Conservation (phyloP, 176 grass and related monocot species). For the Rhipidocladum racemiflorum region DNA sequence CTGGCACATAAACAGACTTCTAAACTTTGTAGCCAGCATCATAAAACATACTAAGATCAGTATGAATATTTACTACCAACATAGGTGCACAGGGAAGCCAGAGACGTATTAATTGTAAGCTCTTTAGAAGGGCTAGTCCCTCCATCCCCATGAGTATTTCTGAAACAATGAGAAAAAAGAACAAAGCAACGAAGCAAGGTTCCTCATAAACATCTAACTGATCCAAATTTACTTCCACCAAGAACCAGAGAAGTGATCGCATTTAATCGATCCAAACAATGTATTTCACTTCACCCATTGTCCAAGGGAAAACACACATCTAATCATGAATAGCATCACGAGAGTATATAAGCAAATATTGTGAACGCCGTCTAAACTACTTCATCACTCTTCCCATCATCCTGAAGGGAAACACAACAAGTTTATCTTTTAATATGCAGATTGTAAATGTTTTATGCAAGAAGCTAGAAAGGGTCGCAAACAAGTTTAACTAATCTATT, state of each 20-base stretch:
- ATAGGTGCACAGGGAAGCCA: slow-evolving; percentile 56
- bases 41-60: no score
- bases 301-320: neutral
- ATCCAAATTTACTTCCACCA: neutral
- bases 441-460: no score
- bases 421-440: no score
- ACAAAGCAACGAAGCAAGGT: neutral
- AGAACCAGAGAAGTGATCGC: neutral
- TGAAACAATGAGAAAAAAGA: slow-evolving; percentile 21
- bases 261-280: neutral
- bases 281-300: neutral
- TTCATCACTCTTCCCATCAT: neutral
- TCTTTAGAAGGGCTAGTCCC: slow-evolving; percentile 28
- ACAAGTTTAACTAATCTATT: no score
- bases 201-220: no score
- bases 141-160: slow-evolving; percentile 53
- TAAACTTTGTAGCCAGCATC: no score
- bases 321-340: slow-evolving; percentile 3
- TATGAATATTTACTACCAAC: no score
- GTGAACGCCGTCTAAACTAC: neutral
- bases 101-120: slow-evolving; percentile 52
- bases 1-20: no score
- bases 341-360: neutral
- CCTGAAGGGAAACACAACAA: neutral
- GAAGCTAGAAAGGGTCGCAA: no score